Percentiles rank a stretch among this genome's conserved stretches.
phyloP scores from a whole-genome alignment of 306 rosid species.

The Herpetospermum pedunculosum region DNA sequence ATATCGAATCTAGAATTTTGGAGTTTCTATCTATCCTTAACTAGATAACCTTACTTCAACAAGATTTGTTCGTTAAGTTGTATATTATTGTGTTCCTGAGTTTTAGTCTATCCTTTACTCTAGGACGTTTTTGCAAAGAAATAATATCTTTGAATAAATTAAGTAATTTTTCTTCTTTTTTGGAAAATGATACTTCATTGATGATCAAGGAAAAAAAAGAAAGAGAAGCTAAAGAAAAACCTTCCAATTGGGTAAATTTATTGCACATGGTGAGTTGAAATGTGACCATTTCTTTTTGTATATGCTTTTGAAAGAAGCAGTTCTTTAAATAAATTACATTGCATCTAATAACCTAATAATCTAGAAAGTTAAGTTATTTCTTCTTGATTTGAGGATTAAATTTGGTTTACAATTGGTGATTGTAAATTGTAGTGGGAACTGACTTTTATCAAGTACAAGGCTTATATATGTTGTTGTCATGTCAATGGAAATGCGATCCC shows the following conservation, averaged over 20 bases:
- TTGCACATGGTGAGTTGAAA: neutral
- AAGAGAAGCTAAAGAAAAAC: no score
- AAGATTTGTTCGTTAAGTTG: no score
- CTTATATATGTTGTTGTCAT: slow-evolving; percentile 5
- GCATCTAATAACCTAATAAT: neutral
- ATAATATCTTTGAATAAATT: neutral
- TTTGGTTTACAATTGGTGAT: neutral
- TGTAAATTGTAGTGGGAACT: slow-evolving; percentile 1
- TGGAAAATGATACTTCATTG: no score
- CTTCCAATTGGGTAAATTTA: no score
- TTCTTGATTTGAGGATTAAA: neutral
- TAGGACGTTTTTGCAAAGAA: neutral
- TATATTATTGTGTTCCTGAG: no score
- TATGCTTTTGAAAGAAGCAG: neutral
- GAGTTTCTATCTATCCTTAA: no score
- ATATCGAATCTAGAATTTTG: no score
- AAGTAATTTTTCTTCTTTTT: no score
- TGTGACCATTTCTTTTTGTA: neutral
- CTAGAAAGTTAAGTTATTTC: neutral
- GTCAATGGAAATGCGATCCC: slow-evolving; percentile 9
- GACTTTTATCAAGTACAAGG: neutral
- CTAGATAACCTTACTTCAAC: no score
- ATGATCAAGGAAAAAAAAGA: no score
- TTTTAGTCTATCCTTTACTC: neutral
- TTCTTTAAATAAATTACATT: neutral